Evolutionary conservation across 306 rosid species (phyloP), one percentile per base, ranked within the genome.

Genomic region (Mucuna pruriens): DNA sequence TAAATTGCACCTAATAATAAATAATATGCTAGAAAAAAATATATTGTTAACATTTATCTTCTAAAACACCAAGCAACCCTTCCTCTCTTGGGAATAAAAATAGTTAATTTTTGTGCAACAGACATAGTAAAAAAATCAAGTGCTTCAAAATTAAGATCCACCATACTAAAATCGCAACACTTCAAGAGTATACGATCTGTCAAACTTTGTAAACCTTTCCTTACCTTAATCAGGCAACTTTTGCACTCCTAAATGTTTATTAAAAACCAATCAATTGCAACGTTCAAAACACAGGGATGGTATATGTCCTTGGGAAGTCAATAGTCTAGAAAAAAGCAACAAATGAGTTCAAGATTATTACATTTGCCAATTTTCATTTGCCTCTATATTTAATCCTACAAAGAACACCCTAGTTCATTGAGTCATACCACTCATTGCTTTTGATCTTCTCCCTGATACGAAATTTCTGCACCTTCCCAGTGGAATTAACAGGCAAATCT

Each of bases 401-500:
- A 48, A 58, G 6, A 17, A 58, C 39, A 13, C 51, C 29, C 31
- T 54, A 66, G 13, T 63, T 23, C 34, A 38, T 15, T 49, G 74
- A 64, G 71, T 25, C 39, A 63, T 44, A 9, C 76, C 78, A 80
- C 65, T 63, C 74, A 36, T 51, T 45, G 31, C 61, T 45, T 73
- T 78, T 72, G 22, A 83, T 87, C 75, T 79, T 90, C 68, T 91
- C 87, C 65, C 92, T 89, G 10, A 91, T 86, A 6, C 80, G 58
- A 86, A 87, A 90, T 31, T 94, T 94, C 62, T 94, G 98, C 3
- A 92, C 89, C 84, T 92, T 94, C 39, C 98, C 97, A 7, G 91
- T 91, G 16, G 98, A 89, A 85, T 85, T 94, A 51, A 89, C 71
- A 8, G 94, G 97, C 87, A 94, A 79, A 86, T 94, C 95, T 49